These are phyloP conservation scores for Coprinopsis strossmayeri DNA, from an alignment of 768 basidiomycete species.

Conservation along the genomic window DNA sequence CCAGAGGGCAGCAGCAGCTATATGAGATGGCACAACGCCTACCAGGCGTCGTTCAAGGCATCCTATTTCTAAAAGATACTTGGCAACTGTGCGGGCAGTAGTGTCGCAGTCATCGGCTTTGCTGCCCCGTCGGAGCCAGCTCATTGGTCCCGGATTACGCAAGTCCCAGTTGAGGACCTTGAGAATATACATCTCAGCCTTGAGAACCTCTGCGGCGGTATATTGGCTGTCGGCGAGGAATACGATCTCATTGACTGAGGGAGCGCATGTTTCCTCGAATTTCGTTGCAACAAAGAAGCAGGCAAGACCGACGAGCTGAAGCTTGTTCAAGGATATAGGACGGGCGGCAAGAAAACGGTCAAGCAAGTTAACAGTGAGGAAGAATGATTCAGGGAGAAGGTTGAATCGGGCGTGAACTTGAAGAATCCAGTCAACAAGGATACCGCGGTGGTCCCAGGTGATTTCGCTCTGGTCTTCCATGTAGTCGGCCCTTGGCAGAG, in stretches of 20 bases:
- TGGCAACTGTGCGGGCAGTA: conserved; percentile 84
- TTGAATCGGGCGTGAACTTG: conserved; percentile 95
- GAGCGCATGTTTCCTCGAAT: conserved; percentile 92
- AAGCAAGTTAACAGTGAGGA: conserved; percentile 90
- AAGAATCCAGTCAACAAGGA: conserved; percentile 94
- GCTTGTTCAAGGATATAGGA: conserved; percentile 80
- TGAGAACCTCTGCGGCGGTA: conserved; percentile 66
- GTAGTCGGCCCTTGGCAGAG: conserved; percentile 89
- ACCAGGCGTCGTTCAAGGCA: conserved; percentile 87
- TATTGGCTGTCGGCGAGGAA: conserved; percentile 85
- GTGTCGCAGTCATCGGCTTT: conserved; percentile 97
- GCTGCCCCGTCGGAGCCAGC: conserved; percentile 85
- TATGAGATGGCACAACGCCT: conserved; percentile 71
- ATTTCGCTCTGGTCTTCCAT: conserved; percentile 93
- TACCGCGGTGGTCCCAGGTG: conserved; percentile 94
- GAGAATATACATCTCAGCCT: conserved; percentile 83
- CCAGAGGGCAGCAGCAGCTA: conserved; percentile 90
- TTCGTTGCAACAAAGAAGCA: conserved; percentile 93
- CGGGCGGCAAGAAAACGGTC: conserved; percentile 76
- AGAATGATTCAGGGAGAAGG: conserved; percentile 90
- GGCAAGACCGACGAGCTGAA: conserved; percentile 93
- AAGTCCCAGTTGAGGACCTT: conserved; percentile 92
- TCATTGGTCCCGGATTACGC: conserved; percentile 91
- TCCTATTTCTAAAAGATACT: conserved; percentile 90
- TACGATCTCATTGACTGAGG: conserved; percentile 85